These are phyloP conservation scores for Tylopilus felleus DNA, from an alignment of 768 basidiomycete species.

Conservation along the genomic window DNA sequence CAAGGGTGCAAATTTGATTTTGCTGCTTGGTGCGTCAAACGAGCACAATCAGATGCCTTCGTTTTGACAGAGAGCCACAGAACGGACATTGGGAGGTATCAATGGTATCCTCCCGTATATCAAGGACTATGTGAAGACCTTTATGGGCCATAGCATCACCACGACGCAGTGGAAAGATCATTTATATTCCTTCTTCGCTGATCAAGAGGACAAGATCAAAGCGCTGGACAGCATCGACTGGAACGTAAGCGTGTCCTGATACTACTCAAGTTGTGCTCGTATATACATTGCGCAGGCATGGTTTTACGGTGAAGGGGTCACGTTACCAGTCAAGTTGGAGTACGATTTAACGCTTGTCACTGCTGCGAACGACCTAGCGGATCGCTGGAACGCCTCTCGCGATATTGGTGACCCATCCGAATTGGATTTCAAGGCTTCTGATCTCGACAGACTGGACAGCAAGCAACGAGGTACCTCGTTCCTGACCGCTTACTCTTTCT, in stretches of 20 bases:
- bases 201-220: slow-evolving; percentile 42
- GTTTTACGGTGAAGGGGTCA: slow-evolving; percentile 53
- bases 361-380: slow-evolving; percentile 50
- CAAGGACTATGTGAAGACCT: slow-evolving; percentile 52
- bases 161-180: slow-evolving; percentile 58
- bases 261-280: not conserved
- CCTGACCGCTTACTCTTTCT: not conserved
- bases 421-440: slow-evolving; percentile 41
- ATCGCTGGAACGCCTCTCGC: slow-evolving; percentile 49
- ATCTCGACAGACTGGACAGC: slow-evolving; percentile 46
- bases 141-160: slow-evolving; percentile 53
- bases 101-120: slow-evolving; percentile 56
- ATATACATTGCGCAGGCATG: slow-evolving; percentile 37
- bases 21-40: slow-evolving; percentile 60
- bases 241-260: slow-evolving; percentile 43
- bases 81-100: slow-evolving; percentile 53
- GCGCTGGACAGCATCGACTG: slow-evolving; percentile 53
- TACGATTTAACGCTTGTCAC: slow-evolving; percentile 55
- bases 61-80: slow-evolving; percentile 22
- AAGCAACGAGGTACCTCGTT: slow-evolving; percentile 44
- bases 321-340: slow-evolving; percentile 45
- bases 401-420: slow-evolving; percentile 27
- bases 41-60: too few relatives aligned
- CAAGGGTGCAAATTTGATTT: slow-evolving; percentile 86
- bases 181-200: slow-evolving; percentile 49